A percentile compares a stretch with the other conserved stretches of the same genome.
phyloP scores from a whole-genome alignment of 164 flowering plant species.

The Paratinospora sagittata region DNA sequence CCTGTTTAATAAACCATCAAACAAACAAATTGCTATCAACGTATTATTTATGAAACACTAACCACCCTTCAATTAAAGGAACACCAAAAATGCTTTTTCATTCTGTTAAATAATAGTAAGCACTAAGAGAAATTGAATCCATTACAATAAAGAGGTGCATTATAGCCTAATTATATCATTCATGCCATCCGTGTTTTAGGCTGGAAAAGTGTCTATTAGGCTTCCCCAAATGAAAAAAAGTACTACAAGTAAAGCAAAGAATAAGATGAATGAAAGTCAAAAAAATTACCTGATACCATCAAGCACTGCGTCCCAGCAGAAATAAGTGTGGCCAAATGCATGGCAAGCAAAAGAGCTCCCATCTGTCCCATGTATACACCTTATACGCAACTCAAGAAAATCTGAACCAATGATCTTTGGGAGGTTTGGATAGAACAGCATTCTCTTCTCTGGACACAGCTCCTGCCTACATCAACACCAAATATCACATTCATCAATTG shows the following conservation, averaged over 20 bases:
- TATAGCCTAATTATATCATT: conserved; percentile 54
- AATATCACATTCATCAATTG: neutral
- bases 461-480: conserved; percentile 50
- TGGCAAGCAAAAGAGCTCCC: conserved; percentile 54
- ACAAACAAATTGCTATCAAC: no score
- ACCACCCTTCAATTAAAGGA: no score
- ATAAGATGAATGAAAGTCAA: neutral
- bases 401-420: conserved; percentile 83
- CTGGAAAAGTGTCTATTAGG: no score
- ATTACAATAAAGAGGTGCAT: no score
- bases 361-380: conserved; percentile 49
- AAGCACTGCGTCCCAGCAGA: conserved; percentile 74
- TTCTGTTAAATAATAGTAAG: no score
- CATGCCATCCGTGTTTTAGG: conserved; percentile 35
- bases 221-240: no score
- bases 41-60: no score
- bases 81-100: no score
- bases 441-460: conserved; percentile 85
- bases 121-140: no score
- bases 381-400: conserved; percentile 57
- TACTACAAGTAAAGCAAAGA: neutral
- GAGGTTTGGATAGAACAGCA: conserved; percentile 82
- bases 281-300: conserved; percentile 65
- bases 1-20: no score
- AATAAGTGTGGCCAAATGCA: conserved; percentile 84